Evolutionary conservation across 768 basidiomycete species (phyloP).

Genomic region (Russula sp.): DNA sequence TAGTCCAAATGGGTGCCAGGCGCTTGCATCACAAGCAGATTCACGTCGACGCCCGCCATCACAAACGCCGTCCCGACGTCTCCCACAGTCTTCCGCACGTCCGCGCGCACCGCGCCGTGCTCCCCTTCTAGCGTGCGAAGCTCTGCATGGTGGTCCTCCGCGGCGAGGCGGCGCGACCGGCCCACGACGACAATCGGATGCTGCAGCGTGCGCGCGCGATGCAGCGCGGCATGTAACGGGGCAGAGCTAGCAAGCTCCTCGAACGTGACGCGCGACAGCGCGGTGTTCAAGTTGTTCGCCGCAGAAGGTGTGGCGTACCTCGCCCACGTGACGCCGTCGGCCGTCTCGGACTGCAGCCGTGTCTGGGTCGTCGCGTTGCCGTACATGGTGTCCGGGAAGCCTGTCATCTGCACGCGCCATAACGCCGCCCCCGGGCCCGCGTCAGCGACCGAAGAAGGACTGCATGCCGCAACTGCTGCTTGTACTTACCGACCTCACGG

Average conservation of each 20-base stretch:
- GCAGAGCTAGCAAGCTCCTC: conserved; percentile 45
- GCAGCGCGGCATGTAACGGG: conserved; percentile 53
- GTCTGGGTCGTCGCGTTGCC: conserved; percentile 57
- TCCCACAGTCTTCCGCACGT: conserved; percentile 79
- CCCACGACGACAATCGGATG: conserved; percentile 63
- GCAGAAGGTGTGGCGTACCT: conserved; percentile 42
- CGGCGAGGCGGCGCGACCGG: conserved; percentile 66
- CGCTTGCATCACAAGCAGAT: conserved; percentile 66
- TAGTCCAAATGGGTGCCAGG: not conserved
- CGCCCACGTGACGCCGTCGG: conserved; percentile 73
- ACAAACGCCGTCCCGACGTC: conserved; percentile 79
- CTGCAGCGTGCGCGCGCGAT: conserved; percentile 34
- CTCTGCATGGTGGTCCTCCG: conserved; percentile 68
- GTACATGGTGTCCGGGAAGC: conserved; percentile 66
- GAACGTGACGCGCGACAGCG: conserved; percentile 60
- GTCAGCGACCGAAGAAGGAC: not conserved
- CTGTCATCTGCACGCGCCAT: conserved; percentile 27
- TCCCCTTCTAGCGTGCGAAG: conserved; percentile 56
- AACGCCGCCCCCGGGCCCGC: not conserved
- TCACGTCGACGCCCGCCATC: conserved; percentile 49
- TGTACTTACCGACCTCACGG: conserved; percentile 32
- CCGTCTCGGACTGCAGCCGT: conserved; percentile 72
- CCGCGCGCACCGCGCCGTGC: conserved; percentile 48
- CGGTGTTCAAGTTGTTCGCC: conserved; percentile 10
- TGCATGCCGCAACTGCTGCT: not conserved